phyloP scores from a whole-genome alignment of 345 rosid genomes.

The Excoecaria cochinchinensis region DNA sequence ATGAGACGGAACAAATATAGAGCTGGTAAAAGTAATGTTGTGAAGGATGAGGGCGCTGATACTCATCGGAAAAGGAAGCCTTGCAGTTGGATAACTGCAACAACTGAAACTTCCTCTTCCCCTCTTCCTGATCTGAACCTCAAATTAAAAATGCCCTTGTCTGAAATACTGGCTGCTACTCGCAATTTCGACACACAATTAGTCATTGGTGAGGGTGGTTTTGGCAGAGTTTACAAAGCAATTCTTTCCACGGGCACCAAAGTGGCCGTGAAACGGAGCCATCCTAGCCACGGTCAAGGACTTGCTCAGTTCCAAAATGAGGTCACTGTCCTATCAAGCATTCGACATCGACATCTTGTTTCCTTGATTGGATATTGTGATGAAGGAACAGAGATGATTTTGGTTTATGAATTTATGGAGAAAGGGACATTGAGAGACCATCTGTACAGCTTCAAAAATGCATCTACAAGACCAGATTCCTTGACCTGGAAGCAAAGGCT shows the following conservation, averaged over 20 bases:
- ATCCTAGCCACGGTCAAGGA: background rate
- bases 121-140: background rate
- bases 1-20: background rate
- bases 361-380: background rate
- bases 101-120: background rate
- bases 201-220: background rate
- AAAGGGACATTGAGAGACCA: conserved; percentile 1
- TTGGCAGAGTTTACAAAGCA: background rate
- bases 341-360: background rate
- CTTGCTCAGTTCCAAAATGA: background rate
- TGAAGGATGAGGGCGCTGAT: background rate
- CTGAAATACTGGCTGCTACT: background rate
- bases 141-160: background rate
- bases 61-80: background rate
- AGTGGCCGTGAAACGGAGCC: background rate
- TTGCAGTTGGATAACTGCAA: background rate
- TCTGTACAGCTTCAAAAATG: background rate
- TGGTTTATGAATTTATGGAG: conserved; percentile 9
- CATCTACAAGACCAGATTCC: background rate
- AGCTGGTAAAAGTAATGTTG: background rate
- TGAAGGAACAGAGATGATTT: background rate
- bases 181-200: background rate
- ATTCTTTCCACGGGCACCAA: background rate
- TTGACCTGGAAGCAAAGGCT: conserved; percentile 9
- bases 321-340: background rate